Conservation (phyloP, 129 eudicot genomes). For the Pseudognaphalium luteoalbum region DNA sequence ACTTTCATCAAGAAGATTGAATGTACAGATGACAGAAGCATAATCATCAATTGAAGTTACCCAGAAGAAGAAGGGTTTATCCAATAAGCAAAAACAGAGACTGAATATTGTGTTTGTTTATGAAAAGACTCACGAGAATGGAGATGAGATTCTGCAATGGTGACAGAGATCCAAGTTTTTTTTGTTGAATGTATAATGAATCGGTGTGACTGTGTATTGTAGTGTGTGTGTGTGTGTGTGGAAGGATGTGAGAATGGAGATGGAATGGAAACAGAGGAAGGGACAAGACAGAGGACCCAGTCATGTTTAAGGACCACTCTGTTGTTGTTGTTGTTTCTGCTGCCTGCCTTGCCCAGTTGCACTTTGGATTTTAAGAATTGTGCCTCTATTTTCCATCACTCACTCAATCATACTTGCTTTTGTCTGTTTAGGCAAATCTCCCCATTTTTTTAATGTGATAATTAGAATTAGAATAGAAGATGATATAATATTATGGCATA, state of each 20-base stretch:
- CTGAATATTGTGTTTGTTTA: slow-evolving; percentile 15
- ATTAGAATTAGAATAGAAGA: too few species aligned
- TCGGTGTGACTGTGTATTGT: slow-evolving; percentile 26
- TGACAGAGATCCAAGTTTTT: slow-evolving; percentile 37
- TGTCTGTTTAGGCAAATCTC: neutral
- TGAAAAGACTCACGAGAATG: slow-evolving; percentile 40
- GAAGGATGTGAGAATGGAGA: neutral
- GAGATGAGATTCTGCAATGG: slow-evolving; percentile 36
- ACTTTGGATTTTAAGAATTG: slow-evolving; percentile 16
- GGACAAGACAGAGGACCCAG: slow-evolving; percentile 34
- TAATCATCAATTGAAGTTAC: slow-evolving; percentile 32
- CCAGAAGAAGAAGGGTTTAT: slow-evolving; percentile 21
- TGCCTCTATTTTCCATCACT: slow-evolving; percentile 17
- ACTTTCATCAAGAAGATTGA: slow-evolving; percentile 31
- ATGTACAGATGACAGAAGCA: slow-evolving; percentile 35
- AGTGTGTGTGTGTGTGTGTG: slow-evolving; percentile 14
- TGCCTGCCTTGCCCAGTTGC: neutral
- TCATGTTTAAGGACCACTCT: slow-evolving; percentile 37
- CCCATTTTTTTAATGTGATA: neutral
- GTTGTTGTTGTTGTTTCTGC: slow-evolving; percentile 18
- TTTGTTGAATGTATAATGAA: neutral
- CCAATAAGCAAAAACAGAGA: slow-evolving; percentile 36
- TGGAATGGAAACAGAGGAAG: slow-evolving; percentile 32
- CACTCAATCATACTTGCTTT: neutral
- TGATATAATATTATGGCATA: too few species aligned